Percentiles rank a stretch among this genome's conserved stretches.
These are phyloP conservation scores for Calocybe indica DNA, from an alignment of 768 basidiomycete species.

Conservation along the genomic window DNA sequence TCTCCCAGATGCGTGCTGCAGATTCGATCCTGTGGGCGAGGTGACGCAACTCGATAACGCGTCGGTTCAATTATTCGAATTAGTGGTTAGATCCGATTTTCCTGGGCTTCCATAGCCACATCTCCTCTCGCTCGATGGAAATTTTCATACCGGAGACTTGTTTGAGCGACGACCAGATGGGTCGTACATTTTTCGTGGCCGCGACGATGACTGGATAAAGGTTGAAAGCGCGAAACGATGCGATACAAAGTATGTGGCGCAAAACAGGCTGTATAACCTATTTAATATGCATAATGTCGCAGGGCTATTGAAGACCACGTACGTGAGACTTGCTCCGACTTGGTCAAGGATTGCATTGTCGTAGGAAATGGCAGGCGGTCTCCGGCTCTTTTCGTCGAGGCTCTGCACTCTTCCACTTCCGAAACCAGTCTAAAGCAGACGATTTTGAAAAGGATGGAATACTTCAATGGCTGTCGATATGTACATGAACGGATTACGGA, in stretches of 20 bases:
- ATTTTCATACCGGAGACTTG: constrained; percentile 66
- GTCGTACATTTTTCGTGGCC: constrained; percentile 48
- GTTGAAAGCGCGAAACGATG: constrained; percentile 61
- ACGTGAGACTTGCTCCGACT: constrained; percentile 52
- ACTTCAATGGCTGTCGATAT: constrained; percentile 71
- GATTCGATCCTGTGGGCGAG: constrained; percentile 51
- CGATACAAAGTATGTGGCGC: constrained; percentile 45
- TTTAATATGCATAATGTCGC: too few species aligned
- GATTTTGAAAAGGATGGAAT: constrained; percentile 64
- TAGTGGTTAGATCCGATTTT: constrained; percentile 51
- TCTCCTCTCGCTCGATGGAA: constrained; percentile 46
- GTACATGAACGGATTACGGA: constrained; percentile 72
- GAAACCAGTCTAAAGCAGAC: constrained; percentile 59
- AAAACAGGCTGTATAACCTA: too few species aligned
- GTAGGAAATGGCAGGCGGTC: constrained; percentile 74
- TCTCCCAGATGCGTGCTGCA: constrained; percentile 5
- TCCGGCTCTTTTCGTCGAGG: constrained; percentile 72
- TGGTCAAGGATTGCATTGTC: constrained; percentile 71
- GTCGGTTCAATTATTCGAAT: constrained; percentile 48
- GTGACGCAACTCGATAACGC: constrained; percentile 32
- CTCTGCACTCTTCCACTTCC: constrained; percentile 19
- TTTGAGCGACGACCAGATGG: constrained; percentile 51
- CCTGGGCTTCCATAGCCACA: constrained; percentile 52
- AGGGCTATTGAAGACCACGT: constrained; percentile 69
- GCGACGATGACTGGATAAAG: constrained; percentile 73